Conservation (phyloP, 108 stramenopile species). For the Fragilaria radians region DNA sequence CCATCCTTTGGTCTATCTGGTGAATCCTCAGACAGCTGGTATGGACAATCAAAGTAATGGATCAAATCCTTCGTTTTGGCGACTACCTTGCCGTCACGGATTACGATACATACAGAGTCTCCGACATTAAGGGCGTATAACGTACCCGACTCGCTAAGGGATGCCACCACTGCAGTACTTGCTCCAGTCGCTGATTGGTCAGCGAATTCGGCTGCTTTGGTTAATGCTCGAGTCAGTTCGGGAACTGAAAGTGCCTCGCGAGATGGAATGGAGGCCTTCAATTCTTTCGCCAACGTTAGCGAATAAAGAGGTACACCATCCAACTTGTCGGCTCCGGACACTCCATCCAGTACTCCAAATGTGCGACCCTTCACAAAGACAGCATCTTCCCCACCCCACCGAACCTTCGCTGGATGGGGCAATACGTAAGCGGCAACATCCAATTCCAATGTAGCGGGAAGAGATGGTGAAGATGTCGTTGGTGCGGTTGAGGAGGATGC, state of each 20-base stretch:
- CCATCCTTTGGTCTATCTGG: slow-evolving; percentile 80
- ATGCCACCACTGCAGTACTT: slow-evolving; percentile 74
- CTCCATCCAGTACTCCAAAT: slow-evolving; percentile 89
- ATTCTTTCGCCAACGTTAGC: slow-evolving; percentile 46
- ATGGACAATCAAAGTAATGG: slow-evolving; percentile 88
- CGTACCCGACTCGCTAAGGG: slow-evolving; percentile 65
- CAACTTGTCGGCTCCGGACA: slow-evolving; percentile 73
- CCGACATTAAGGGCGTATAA: slow-evolving; percentile 72
- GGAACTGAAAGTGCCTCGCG: slow-evolving; percentile 25
- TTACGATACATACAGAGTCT: slow-evolving; percentile 66
- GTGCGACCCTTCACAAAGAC: slow-evolving; percentile 57
- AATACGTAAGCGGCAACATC: slow-evolving; percentile 57
- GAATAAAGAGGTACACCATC: slow-evolving; percentile 75
- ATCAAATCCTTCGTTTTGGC: slow-evolving; percentile 67
- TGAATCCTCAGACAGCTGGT: slow-evolving; percentile 70
- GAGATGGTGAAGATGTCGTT: too few relatives aligned
- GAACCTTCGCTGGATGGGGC: slow-evolving; percentile 74
- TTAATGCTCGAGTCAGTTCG: slow-evolving; percentile 50
- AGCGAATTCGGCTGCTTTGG: slow-evolving; percentile 50
- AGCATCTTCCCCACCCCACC: slow-evolving; percentile 88
- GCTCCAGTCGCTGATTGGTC: slow-evolving; percentile 72
- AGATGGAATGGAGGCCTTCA: slow-evolving; percentile 35
- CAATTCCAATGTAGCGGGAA: slow-evolving; percentile 13
- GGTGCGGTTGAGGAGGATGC: too few relatives aligned
- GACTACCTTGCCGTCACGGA: slow-evolving; percentile 54